Base-by-base conservation (phyloP, 1,284 basidiomycete genomes). In the Ganoderma multipileum region DNA sequence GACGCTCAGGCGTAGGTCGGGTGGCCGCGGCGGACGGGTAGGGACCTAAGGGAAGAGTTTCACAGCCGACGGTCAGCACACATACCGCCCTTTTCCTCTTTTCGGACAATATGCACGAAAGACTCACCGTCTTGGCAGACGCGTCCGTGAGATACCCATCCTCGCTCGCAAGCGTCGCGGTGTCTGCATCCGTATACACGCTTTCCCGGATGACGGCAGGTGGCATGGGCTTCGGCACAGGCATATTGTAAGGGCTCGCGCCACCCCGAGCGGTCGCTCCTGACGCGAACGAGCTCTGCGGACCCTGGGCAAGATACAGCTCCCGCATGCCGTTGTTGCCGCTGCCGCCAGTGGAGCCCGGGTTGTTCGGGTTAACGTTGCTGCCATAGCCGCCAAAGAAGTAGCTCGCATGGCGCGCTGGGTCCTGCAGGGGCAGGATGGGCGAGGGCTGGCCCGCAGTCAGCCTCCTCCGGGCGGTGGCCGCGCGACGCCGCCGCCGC, bases 361-460 rank as follows among this genome's bases (percentile, higher is more conserved):
- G 5, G 52, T 38, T 20, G 39, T 50, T 28, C 28, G 28, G 2
- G 28, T n/a, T n/a, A n/a, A n/a, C n/a, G n/a, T 8, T 50, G 42
- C 9, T 30, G 36, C 65, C 62, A 36, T 58, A 67, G 0, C 71
- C 69, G 12, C 67, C 61, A 59, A 72, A 70, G 63, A 71, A 71
- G 44, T 77, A 74, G 23, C 76, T 78, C 2, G 76, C 77, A 66
- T 83, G 81, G 64, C 78, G 74, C 62, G 79, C 79, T 9, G 81
- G 81, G 28, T 79, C 71, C 69, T 85, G 84, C 70, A 85, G 81
- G 4, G 84, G 84, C 26, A 84, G 75, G 4, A 76, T 74, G 11
- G 78, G 77, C 9, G 78, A 77, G 3, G 78, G 79, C 11, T 79
- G 71, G 14, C 33, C 52, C 39, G 60, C 26, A 0, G 47, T 58